Conservation (phyloP, 139 green algal species). For the Raphidocelis subcapitata region DNA sequence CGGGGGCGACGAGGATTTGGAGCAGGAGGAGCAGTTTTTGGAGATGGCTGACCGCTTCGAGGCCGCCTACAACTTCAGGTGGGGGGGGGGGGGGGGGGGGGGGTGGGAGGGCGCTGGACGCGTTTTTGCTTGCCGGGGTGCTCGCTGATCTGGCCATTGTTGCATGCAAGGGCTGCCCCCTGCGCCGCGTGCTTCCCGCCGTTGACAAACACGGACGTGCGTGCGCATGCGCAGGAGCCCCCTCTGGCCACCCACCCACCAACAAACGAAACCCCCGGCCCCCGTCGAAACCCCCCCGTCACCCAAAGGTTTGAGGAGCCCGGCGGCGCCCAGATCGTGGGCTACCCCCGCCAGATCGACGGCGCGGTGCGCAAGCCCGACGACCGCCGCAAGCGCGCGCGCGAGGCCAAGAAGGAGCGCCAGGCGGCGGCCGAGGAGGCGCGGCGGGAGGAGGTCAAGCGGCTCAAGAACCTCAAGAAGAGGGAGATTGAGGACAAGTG, state of each 20-base stretch:
- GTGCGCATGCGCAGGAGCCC: too few species aligned
- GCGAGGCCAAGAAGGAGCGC: slow-evolving; percentile 51
- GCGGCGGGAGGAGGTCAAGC: slow-evolving; percentile 68
- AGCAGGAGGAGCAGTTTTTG: slow-evolving; percentile 83
- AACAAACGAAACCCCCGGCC: too few species aligned
- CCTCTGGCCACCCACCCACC: too few species aligned
- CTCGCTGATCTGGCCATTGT: too few species aligned
- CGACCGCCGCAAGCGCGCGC: slow-evolving; percentile 60
- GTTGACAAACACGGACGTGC: too few species aligned
- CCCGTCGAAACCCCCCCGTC: too few species aligned
- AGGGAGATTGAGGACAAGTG: slow-evolving; percentile 76
- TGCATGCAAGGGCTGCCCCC: too few species aligned
- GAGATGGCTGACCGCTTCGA: slow-evolving; percentile 85
- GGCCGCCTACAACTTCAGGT: slow-evolving; percentile 92
- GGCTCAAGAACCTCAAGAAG: slow-evolving; percentile 92
- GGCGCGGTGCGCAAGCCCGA: slow-evolving; percentile 67
- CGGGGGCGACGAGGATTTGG: slow-evolving; percentile 42
- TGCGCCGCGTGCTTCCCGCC: too few species aligned
- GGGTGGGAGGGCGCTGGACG: neutral
- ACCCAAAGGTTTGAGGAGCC: slow-evolving; percentile 88
- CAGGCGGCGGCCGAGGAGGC: slow-evolving; percentile 43
- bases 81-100: slow-evolving; percentile 20
- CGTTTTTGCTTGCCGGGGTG: neutral
- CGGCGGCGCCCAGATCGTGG: slow-evolving; percentile 60
- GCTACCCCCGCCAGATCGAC: slow-evolving; percentile 72